phyloP scores from a whole-genome alignment of 805 yeast species.

The Suhomyces sp. region DNA sequence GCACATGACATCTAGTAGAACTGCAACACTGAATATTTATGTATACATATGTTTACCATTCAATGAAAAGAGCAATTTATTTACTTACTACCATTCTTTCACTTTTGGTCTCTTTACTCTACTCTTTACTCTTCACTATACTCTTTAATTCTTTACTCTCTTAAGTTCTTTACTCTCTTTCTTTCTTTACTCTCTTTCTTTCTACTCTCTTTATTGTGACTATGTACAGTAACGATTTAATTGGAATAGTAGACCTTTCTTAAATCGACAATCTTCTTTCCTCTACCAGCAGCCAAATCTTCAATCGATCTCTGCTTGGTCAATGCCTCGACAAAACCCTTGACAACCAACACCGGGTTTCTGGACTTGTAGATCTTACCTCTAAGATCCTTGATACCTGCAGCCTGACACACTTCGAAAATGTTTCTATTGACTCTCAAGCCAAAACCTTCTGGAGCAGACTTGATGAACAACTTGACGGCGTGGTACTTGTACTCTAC shows the following conservation, averaged over 20 bases:
- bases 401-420: conserved; percentile 86
- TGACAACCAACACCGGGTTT: conserved; percentile 91
- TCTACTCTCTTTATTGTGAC: neutral
- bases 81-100: no score
- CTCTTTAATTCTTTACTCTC: no score
- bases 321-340: conserved; percentile 85
- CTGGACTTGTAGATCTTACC: conserved; percentile 91
- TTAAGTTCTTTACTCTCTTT: no score
- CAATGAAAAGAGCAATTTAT: no score
- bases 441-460: conserved; percentile 93
- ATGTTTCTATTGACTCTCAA: conserved; percentile 86
- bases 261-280: conserved; percentile 91
- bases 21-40: no score
- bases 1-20: no score
- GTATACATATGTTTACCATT: no score
- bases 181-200: neutral
- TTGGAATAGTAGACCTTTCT: conserved; percentile 79
- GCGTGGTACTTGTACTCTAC: conserved; percentile 84
- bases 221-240: conserved; percentile 3
- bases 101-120: no score
- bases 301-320: conserved; percentile 76
- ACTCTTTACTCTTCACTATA: no score
- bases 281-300: conserved; percentile 87
- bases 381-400: conserved; percentile 89
- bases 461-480: conserved; percentile 72